A percentile compares a stretch with the other conserved stretches of the same genome.
Evolutionary conservation across 2,329 filamentous ascomycete species (phyloP).

Genomic region (Phialocephala subalpina): DNA sequence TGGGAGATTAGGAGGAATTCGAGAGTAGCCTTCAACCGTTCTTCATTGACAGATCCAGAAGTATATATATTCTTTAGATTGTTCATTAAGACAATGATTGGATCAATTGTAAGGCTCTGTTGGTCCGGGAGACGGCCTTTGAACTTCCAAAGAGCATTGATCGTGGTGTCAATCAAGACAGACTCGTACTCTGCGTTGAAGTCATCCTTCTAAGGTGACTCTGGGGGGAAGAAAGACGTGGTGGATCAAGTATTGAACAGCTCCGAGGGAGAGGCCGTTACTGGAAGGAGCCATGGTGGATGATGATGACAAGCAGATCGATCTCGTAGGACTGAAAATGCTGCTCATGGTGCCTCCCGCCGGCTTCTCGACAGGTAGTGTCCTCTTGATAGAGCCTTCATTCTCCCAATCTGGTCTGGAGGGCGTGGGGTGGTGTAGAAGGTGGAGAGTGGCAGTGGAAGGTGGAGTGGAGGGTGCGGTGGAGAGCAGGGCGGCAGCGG

Average conservation of each 20-base stretch:
- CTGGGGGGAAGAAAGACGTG: constrained; percentile 58
- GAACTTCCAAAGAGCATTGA: constrained; percentile 12
- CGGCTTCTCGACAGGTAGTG: too few species aligned
- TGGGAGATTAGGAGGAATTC: too few species aligned
- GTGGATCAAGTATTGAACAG: constrained; percentile 48
- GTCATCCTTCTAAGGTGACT: constrained; percentile 51
- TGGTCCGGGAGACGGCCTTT: background rate
- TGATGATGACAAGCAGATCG: background rate
- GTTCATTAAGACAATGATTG: constrained; percentile 10
- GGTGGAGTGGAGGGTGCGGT: too few species aligned
- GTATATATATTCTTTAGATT: constrained; percentile 13
- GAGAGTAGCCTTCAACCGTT: constrained; percentile 19
- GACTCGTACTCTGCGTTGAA: constrained; percentile 22
- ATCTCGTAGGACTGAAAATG: too few species aligned
- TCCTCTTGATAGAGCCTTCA: too few species aligned
- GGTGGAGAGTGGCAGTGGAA: too few species aligned
- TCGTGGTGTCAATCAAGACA: constrained; percentile 9
- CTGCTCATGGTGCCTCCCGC: too few species aligned
- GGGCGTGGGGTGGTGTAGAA: too few species aligned
- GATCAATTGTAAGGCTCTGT: constrained; percentile 14
- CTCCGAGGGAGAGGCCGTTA: background rate
- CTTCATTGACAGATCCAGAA: constrained; percentile 18
- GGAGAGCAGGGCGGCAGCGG: too few species aligned
- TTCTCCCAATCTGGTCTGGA: too few species aligned
- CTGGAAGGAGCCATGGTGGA: background rate